These are phyloP conservation scores for Ambrosia trifida DNA, from an alignment of 129 eudicot species.

Conservation along the genomic window DNA sequence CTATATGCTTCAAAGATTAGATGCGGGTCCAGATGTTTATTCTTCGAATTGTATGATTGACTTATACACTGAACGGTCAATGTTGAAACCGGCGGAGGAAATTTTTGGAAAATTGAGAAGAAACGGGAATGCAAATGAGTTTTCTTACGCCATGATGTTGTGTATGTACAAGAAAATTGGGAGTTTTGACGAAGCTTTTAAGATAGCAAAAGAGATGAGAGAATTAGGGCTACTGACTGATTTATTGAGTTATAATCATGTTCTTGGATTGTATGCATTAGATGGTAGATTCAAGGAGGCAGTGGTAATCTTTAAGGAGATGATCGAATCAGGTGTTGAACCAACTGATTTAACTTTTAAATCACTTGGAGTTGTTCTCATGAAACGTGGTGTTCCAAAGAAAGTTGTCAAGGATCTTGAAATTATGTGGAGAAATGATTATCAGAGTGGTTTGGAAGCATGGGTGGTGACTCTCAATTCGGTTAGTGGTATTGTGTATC, in stretches of 20 bases:
- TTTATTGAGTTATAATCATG: conserved; percentile 73
- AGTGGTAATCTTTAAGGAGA: conserved; percentile 58
- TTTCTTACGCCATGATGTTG: conserved; percentile 92
- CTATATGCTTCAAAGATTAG: conserved; percentile 46
- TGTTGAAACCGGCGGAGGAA: conserved; percentile 70
- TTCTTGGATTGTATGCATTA: conserved; percentile 69
- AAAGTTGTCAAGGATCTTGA: conserved; percentile 62
- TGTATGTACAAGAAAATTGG: conserved; percentile 81
- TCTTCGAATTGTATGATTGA: conserved; percentile 84
- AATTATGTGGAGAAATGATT: conserved; percentile 50
- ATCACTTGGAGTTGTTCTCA: conserved; percentile 56
- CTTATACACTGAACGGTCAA: conserved; percentile 65
- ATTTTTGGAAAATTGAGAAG: conserved; percentile 51
- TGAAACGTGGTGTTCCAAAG: conserved; percentile 82
- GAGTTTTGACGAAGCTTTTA: conserved; percentile 62
- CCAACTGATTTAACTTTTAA: conserved; percentile 73
- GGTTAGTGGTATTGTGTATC: conserved; percentile 39
- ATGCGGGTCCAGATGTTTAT: conserved; percentile 58
- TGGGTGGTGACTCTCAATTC: conserved; percentile 61
- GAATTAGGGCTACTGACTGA: conserved; percentile 70
- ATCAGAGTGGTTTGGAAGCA: conserved; percentile 49
- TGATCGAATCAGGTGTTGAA: conserved; percentile 51
- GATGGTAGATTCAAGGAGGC: conserved; percentile 84
- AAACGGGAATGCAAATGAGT: conserved; percentile 71
- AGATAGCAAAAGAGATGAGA: conserved; percentile 68